Evolutionary conservation across 2,329 filamentous ascomycete species (phyloP).

Genomic region (Plectosphaerella sp.): DNA sequence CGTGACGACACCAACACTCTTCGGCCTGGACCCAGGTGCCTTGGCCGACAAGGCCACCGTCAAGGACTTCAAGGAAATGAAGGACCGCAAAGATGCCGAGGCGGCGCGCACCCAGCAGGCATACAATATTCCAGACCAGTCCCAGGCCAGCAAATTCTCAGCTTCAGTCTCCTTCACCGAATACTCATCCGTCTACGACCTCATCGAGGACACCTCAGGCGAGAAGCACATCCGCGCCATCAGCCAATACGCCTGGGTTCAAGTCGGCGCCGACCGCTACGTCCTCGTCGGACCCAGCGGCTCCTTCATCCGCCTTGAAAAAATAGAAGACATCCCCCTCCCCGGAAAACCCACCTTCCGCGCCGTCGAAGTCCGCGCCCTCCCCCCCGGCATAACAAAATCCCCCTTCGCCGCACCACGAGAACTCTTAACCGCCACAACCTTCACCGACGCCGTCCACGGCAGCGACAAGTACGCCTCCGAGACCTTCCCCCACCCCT

Average conservation of each 20-base stretch:
- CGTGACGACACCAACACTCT: slow-evolving; percentile 85
- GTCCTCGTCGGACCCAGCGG: slow-evolving; percentile 64
- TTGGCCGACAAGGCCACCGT: slow-evolving; percentile 64
- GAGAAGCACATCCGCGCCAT: slow-evolving; percentile 75
- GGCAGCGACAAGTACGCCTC: slow-evolving; percentile 79
- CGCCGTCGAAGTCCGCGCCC: slow-evolving; percentile 43
- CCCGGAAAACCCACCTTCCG: slow-evolving; percentile 26
- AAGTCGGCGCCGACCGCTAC: slow-evolving; percentile 65
- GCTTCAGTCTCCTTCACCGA: slow-evolving; percentile 73
- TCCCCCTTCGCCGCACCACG: slow-evolving; percentile 66
- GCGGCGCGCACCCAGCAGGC: slow-evolving; percentile 24
- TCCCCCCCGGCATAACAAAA: slow-evolving; percentile 39
- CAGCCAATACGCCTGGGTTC: slow-evolving; percentile 79
- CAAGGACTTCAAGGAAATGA: slow-evolving; percentile 54
- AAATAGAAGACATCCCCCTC: slow-evolving; percentile 16
- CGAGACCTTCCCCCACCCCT: slow-evolving; percentile 59
- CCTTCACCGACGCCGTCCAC: slow-evolving; percentile 72
- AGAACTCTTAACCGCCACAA: slow-evolving; percentile 58
- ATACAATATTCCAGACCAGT: slow-evolving; percentile 3
- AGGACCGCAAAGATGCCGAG: slow-evolving; percentile 40
- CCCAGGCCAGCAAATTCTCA: slow-evolving; percentile 5
- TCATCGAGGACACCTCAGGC: slow-evolving; percentile 75
- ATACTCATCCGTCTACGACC: slow-evolving; percentile 86
- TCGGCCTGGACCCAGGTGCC: slow-evolving; percentile 82
- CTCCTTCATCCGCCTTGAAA: slow-evolving; percentile 54